Percentiles rank a stretch among this genome's conserved stretches.
phyloP scores from a whole-genome alignment of 345 rosid genomes.

The Pistacia integerrima region DNA sequence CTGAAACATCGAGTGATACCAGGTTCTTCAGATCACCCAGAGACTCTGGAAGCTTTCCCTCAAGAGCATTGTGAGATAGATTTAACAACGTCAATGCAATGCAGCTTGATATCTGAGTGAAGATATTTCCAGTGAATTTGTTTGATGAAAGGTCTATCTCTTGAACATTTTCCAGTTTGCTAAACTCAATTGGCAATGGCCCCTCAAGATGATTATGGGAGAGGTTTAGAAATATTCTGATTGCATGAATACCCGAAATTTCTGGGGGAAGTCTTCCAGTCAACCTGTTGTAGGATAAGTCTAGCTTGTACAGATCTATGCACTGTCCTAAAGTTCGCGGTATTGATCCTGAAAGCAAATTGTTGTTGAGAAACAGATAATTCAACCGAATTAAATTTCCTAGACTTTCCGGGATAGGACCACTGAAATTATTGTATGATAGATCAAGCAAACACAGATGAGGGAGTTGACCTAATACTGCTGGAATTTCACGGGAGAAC shows the following conservation, averaged over 20 bases:
- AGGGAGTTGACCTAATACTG: conserved; percentile 31
- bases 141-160: conserved; percentile 61
- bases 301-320: conserved; percentile 40
- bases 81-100: conserved; percentile 36
- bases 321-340: conserved; percentile 43
- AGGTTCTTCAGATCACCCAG: conserved; percentile 48
- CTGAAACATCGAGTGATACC: conserved; percentile 46
- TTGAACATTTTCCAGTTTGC: conserved; percentile 53
- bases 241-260: conserved; percentile 36
- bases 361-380: conserved; percentile 49
- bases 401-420: conserved; percentile 42
- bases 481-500: conserved; percentile 45
- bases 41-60: conserved; percentile 47
- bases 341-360: conserved; percentile 50
- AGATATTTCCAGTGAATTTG: conserved; percentile 43
- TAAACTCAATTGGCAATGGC: conserved; percentile 52
- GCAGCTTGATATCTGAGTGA: conserved; percentile 50
- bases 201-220: conserved; percentile 54
- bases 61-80: conserved; percentile 43
- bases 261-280: conserved; percentile 48
- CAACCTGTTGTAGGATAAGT: conserved; percentile 49
- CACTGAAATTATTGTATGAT: conserved; percentile 44
- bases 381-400: conserved; percentile 34
- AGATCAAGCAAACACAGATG: conserved; percentile 49
- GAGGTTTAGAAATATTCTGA: conserved; percentile 45